These are phyloP conservation scores for Solanum stenotomum DNA, from an alignment of 257 asterid genomes.

Conservation along the genomic window DNA sequence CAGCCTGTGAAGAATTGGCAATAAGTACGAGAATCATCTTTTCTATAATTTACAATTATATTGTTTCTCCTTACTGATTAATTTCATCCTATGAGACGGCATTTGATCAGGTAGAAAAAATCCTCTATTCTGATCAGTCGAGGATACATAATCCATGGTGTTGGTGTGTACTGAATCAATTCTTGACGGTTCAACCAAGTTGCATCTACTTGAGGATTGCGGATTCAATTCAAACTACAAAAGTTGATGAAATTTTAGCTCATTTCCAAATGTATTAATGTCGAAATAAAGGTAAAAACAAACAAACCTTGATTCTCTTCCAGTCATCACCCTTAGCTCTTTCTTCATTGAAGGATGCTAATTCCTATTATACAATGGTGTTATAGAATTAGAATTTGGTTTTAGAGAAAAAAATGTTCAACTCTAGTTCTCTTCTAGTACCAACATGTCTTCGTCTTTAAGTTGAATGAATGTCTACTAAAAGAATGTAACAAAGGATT, in stretches of 20 bases:
- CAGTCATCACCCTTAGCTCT: constrained; percentile 1
- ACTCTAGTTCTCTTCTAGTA: not conserved
- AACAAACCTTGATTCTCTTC: constrained; percentile 26
- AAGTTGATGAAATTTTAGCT: not conserved
- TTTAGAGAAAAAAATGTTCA: not conserved
- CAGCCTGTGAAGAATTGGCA: not conserved
- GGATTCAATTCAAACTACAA: constrained; percentile 23
- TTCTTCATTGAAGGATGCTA: constrained; percentile 17
- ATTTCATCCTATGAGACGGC: constrained; percentile 15
- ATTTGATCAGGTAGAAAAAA: constrained; percentile 26
- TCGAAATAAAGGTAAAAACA: not conserved
- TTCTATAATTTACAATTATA: constrained; percentile 9
- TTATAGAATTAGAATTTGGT: too few relatives aligned
- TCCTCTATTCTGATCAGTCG: not conserved
- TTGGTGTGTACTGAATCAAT: not conserved
- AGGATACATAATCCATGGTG: not conserved
- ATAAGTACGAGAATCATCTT: not conserved
- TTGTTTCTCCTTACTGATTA: not conserved
- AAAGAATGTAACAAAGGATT: not conserved
- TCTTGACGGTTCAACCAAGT: constrained; percentile 7
- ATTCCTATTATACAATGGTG: constrained; percentile 7
- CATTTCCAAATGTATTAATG: not conserved
- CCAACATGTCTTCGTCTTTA: constrained; percentile 23
- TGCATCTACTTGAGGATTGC: not conserved
- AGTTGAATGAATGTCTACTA: constrained; percentile 13